Evolutionary conservation across 768 basidiomycete genomes (phyloP).

Genomic region (Tylopilus cervinicoccineus): DNA sequence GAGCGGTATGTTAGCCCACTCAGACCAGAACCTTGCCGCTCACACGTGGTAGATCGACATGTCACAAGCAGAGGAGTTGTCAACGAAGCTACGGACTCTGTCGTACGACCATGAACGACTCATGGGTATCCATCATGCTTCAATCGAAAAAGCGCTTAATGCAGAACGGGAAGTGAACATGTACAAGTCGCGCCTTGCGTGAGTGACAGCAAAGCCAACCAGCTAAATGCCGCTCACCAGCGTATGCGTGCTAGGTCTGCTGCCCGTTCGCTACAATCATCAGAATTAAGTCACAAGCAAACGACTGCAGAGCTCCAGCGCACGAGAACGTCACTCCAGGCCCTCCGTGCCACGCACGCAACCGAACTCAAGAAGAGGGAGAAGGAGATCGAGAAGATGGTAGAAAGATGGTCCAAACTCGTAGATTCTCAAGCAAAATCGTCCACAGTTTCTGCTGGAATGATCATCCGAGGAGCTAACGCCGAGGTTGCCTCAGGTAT

Average conservation of each 20-base stretch:
- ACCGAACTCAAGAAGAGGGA: slow-evolving; percentile 79
- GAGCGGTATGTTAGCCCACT: slow-evolving; percentile 53
- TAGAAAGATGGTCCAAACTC: slow-evolving; percentile 72
- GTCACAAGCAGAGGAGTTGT: slow-evolving; percentile 70
- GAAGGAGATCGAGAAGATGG: slow-evolving; percentile 69
- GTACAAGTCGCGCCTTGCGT: slow-evolving; percentile 71
- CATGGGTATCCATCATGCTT: slow-evolving; percentile 54
- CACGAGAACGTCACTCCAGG: slow-evolving; percentile 63
- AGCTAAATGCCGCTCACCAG: slow-evolving; percentile 6
- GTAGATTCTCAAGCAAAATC: slow-evolving; percentile 65
- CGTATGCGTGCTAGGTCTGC: slow-evolving; percentile 38
- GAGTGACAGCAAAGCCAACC: slow-evolving; percentile 28
- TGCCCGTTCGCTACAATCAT: slow-evolving; percentile 49
- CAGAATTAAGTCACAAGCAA: slow-evolving; percentile 67
- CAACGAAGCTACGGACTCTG: slow-evolving; percentile 70
- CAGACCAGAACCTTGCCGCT: slow-evolving; percentile 8
- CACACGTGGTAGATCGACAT: slow-evolving; percentile 57
- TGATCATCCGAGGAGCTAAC: slow-evolving; percentile 50
- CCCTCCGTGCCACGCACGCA: slow-evolving; percentile 62
- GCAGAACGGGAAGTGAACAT: slow-evolving; percentile 78
- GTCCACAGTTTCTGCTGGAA: slow-evolving; percentile 43
- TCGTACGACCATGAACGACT: slow-evolving; percentile 81
- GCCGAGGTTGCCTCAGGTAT: slow-evolving; percentile 43
- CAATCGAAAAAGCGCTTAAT: slow-evolving; percentile 57
- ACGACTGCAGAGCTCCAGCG: slow-evolving; percentile 68